A percentile compares a stretch with the other conserved stretches of the same genome.
Conservation (phyloP, 2,329 filamentous ascomycete genomes). For the Aureobasidium pullulans region DNA sequence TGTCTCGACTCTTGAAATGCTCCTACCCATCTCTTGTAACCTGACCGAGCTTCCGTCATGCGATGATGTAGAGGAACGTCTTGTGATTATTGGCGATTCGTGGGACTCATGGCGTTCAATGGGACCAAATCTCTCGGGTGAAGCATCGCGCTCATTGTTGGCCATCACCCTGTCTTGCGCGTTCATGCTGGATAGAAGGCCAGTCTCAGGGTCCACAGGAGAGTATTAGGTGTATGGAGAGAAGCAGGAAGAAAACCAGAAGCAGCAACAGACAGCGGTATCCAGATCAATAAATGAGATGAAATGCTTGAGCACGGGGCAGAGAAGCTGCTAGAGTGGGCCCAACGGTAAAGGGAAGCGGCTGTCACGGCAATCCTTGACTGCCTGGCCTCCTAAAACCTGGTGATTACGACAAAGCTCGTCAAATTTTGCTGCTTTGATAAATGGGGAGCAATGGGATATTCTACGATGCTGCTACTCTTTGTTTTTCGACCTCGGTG, state of each 20-base stretch:
- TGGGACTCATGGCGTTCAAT: conserved; percentile 15
- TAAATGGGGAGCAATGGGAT: background rate
- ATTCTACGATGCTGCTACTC: background rate
- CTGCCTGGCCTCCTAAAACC: background rate
- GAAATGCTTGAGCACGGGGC: conserved; percentile 5
- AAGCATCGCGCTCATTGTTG: conserved; percentile 50
- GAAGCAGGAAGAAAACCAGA: background rate
- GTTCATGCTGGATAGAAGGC: conserved; percentile 32
- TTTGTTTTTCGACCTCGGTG: background rate
- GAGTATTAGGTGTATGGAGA: background rate
- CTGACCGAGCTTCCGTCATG: conserved; percentile 46
- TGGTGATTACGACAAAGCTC: background rate
- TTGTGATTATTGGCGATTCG: conserved; percentile 3
- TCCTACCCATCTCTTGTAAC: conserved; percentile 37
- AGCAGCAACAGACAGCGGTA: background rate
- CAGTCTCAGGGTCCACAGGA: background rate
- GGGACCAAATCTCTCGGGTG: conserved; percentile 29
- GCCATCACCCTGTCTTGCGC: conserved; percentile 48
- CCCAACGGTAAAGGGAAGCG: background rate
- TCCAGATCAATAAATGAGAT: conserved; percentile 8
- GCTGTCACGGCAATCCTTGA: conserved; percentile 7
- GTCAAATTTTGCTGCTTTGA: background rate
- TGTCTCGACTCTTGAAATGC: conserved; percentile 57
- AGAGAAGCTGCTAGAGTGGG: background rate
- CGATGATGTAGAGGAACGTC: conserved; percentile 40